These are phyloP conservation scores for Kurtzmaniella cleridarum DNA, from an alignment of 805 yeast species.

Conservation along the genomic window DNA sequence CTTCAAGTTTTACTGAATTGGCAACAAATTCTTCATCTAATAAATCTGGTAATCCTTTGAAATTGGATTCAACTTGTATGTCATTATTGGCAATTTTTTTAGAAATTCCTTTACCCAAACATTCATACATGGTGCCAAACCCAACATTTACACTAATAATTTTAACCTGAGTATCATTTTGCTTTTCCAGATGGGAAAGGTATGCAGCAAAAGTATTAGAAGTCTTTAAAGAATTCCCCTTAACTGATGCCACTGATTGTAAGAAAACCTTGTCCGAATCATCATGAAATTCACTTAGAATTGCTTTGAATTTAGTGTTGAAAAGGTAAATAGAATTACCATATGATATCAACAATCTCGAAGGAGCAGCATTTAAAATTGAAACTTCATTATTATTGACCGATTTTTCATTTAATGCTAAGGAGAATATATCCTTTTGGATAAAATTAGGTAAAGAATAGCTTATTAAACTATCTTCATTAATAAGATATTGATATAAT, in stretches of 20 bases:
- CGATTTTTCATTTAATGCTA: constrained; percentile 12
- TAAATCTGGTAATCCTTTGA: constrained; percentile 24
- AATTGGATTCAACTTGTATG: constrained; percentile 2
- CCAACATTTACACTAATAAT: constrained; percentile 56
- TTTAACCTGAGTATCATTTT: constrained; percentile 39
- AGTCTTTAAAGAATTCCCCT: constrained; percentile 39
- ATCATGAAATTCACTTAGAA: constrained; percentile 24
- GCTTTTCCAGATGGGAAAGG: constrained; percentile 35
- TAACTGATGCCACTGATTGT: constrained; percentile 27
- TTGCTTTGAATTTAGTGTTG: constrained; percentile 40
- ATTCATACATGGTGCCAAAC: constrained; percentile 59
- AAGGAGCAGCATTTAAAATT: constrained; percentile 36
- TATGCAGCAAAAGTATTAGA: constrained; percentile 38
- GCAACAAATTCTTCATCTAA: constrained; percentile 15
- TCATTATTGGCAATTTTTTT: not conserved
- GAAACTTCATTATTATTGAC: constrained; percentile 14
- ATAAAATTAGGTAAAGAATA: constrained; percentile 25
- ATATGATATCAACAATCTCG: constrained; percentile 41
- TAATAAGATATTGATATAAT: not conserved
- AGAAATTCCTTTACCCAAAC: constrained; percentile 57
- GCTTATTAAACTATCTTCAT: constrained; percentile 1
- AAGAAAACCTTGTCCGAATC: constrained; percentile 22
- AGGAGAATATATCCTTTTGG: constrained; percentile 14
- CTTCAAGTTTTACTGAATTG: constrained; percentile 10
- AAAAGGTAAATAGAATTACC: constrained; percentile 37